Evolutionary conservation across 257 asterid species (phyloP).

Genomic region (Fraxinus cuspidata): DNA sequence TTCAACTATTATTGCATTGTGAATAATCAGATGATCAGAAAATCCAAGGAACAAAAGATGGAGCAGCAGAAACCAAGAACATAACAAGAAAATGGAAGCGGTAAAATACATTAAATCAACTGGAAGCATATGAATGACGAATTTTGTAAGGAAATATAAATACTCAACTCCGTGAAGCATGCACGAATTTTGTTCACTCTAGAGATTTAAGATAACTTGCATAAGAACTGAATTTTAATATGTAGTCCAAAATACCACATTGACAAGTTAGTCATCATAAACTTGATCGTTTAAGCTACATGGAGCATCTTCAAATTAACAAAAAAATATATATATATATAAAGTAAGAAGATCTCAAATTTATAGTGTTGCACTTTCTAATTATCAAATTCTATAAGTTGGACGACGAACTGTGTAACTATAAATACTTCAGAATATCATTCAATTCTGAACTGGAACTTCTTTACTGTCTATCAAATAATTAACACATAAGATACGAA

Average conservation of each 20-base stretch:
- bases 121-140: neutral
- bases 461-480: too few relatives aligned
- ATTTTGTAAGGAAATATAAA: neutral
- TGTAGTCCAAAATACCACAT: neutral
- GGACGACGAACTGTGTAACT: neutral
- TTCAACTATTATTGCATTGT: neutral
- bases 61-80: neutral
- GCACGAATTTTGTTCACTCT: neutral
- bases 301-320: neutral
- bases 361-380: neutral
- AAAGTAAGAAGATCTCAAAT: neutral
- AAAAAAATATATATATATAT: neutral
- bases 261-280: neutral
- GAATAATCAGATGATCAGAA: neutral
- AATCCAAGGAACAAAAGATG: neutral
- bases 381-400: conserved; percentile 5
- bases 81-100: neutral
- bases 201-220: neutral
- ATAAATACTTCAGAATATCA: too few relatives aligned
- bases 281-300: neutral
- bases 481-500: too few relatives aligned
- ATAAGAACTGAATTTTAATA: neutral
- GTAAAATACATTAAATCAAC: neutral
- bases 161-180: neutral
- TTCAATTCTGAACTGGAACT: too few relatives aligned